Base-by-base conservation (phyloP, 2,329 filamentous ascomycete genomes). In the Clarireedia paspali region DNA sequence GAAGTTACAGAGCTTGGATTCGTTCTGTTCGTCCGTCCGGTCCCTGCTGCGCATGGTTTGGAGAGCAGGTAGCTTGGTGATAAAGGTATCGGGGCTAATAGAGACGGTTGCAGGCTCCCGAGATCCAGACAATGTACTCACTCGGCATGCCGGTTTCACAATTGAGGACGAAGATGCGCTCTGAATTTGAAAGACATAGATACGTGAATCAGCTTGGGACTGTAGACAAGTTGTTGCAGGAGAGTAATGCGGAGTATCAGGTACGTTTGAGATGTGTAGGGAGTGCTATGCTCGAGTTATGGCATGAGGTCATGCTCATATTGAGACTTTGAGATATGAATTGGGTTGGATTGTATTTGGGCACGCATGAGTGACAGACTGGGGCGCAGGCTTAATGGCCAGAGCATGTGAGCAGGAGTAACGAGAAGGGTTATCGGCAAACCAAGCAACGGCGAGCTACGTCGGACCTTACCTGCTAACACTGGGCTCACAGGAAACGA, bases 101-200 rank as follows among this genome's bases (percentile, higher is more conserved):
- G 40, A 15, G 27, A 45, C 10, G n/a, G 20, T 44, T 27, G 55
- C 71, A 99, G 94, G 91, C 91, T 42, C 92, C 94, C 59, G 91
- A 97, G 72, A 92, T 99, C 70, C 94, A 97, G 74, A 88, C 84
- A 60, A 96, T 97, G 90, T 99, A 99, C 83, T 88, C 88, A 60
- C 78, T 99, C 69, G 89, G 89, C 71, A 83, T 95, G 70, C 91
- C 92, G 53, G 85, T 96, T 53, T 88, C 92, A 42, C 80, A 82
- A 61, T 85, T 99, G 70, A 88, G 94, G 66, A 95, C 92, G 58
- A 92, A 95, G 76, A 88, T 97, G 72, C 84, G 94, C 71, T 88
- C 97, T 76, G 91, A 99, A 72, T 99, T 96, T 71, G 94, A 99
- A 79, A 83, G 90, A 70, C 87, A 97, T 77, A 82, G 94, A 79